Conservation (phyloP, 176 grass and related monocot genomes). For the Zea mays region Zm-B73-REFERENCE-NAM-5.0 NC_050102.1:111270001-111270500, state of each 20-base stretch:
- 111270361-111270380: too few relatives aligned
- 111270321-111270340: constrained; percentile 93
- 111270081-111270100: constrained; percentile 13
- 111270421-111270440: too few relatives aligned
- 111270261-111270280: constrained; percentile 63
- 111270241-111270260: constrained; percentile 58
- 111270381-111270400: too few relatives aligned
- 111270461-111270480: too few relatives aligned
- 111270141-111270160: constrained; percentile 93
- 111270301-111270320: constrained; percentile 59
- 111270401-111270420: too few relatives aligned
- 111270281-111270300: constrained; percentile 67
- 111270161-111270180: background rate
- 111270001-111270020: background rate
- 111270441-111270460: too few relatives aligned
- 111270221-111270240: too few relatives aligned
- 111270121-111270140: constrained; percentile 96
- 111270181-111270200: background rate
- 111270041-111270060: background rate
- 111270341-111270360: too few relatives aligned
- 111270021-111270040: background rate
- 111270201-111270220: background rate
- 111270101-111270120: constrained; percentile 62
- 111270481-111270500: too few relatives aligned
- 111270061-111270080: too few relatives aligned